Percentiles rank a stretch among this genome's conserved stretches.
These are phyloP conservation scores for Talaromyces sp. DNA, from an alignment of 2,329 filamentous ascomycete species.

Conservation along the genomic window DNA sequence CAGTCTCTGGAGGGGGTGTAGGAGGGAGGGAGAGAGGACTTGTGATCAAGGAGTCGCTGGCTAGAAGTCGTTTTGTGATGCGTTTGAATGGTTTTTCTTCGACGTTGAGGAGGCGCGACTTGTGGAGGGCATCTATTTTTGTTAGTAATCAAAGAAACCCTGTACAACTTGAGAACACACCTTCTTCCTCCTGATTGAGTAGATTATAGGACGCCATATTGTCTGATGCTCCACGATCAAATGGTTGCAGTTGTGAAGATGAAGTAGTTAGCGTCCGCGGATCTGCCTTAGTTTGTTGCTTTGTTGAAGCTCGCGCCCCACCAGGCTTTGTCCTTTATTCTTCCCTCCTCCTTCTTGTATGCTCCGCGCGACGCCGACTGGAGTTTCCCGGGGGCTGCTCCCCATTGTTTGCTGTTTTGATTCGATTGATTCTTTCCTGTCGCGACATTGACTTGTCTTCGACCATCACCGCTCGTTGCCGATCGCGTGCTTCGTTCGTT, in stretches of 20 bases:
- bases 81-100: constrained; percentile 92
- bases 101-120: constrained; percentile 77
- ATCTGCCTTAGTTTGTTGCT: not conserved
- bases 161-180: constrained; percentile 21
- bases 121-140: constrained; percentile 71
- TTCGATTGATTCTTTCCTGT: not conserved
- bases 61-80: constrained; percentile 74
- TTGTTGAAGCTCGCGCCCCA: constrained; percentile 16
- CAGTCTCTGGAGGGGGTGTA: constrained; percentile 63
- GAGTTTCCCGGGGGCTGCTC: not conserved
- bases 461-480: not conserved
- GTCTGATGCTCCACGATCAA: not conserved
- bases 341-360: not conserved
- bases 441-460: constrained; percentile 7
- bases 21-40: constrained; percentile 55
- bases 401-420: constrained; percentile 2
- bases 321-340: constrained; percentile 1
- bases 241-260: not conserved
- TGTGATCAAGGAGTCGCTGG: constrained; percentile 62
- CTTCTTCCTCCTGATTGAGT: constrained; percentile 65
- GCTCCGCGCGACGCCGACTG: not conserved
- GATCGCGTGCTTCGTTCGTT: not conserved
- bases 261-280: not conserved
- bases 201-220: constrained; percentile 60
- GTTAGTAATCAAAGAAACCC: not conserved